These are phyloP conservation scores for Urtica urens DNA, from an alignment of 306 rosid genomes.

Conservation along the genomic window DNA sequence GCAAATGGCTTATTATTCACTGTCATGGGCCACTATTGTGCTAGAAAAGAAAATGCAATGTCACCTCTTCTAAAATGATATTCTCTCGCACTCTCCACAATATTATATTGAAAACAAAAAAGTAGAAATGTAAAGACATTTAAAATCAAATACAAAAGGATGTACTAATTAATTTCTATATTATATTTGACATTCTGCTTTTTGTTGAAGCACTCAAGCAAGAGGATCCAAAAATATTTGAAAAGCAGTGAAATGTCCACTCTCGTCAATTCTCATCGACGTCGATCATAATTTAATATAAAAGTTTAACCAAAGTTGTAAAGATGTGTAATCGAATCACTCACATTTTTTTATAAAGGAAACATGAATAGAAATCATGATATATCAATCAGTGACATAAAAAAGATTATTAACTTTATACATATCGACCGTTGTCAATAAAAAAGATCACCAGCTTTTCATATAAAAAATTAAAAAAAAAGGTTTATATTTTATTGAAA, in stretches of 20 bases:
- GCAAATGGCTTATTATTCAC: conserved; percentile 37
- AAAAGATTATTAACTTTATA: conserved; percentile 40
- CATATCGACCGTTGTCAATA: conserved; percentile 14
- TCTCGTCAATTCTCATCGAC: too few relatives aligned
- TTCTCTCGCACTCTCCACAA: too few relatives aligned
- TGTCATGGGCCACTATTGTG: conserved; percentile 51
- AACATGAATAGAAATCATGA: conserved; percentile 28
- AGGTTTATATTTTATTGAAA: conserved; percentile 16
- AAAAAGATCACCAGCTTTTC: conserved; percentile 21
- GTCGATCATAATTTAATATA: conserved; percentile 16
- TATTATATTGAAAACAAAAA: too few relatives aligned
- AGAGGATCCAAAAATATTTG: conserved; percentile 18
- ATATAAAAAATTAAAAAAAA: too few relatives aligned
- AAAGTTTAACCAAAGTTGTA: conserved; percentile 36
- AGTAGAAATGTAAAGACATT: too few relatives aligned
- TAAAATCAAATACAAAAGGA: too few relatives aligned
- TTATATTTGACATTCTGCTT: too few relatives aligned
- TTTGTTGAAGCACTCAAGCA: too few relatives aligned
- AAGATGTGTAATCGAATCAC: conserved; percentile 17
- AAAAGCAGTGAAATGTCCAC: conserved; percentile 9
- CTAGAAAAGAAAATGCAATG: too few relatives aligned
- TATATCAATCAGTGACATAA: conserved; percentile 53
- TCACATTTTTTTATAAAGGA: conserved; percentile 33
- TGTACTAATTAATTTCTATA: too few relatives aligned
- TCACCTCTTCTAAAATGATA: too few relatives aligned